Percentiles rank a stretch among this genome's conserved stretches.
Conservation (phyloP, 495 filamentous ascomycete species). For the Chaetomium cochliodes region DNA sequence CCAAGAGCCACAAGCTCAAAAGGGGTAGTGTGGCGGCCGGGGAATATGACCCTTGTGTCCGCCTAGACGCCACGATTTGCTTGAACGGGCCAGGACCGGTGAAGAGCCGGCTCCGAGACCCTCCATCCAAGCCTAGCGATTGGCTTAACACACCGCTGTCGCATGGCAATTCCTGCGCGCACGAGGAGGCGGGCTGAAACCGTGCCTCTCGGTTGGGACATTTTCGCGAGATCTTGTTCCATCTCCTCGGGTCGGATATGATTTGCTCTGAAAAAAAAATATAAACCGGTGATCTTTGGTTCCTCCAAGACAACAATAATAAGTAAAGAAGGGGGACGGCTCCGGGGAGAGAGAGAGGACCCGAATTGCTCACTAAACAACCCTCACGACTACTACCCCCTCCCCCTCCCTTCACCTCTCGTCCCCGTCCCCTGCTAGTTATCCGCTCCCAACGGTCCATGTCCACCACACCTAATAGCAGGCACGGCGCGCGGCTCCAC, state of each 20-base stretch:
- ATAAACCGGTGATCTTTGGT: neutral
- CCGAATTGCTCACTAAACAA: too few relatives aligned
- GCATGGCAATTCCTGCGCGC: neutral
- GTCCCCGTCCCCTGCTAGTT: neutral
- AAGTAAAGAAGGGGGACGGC: neutral
- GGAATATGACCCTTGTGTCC: neutral
- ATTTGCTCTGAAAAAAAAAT: neutral
- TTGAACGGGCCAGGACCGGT: neutral
- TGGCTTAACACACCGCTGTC: neutral
- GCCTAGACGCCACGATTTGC: neutral
- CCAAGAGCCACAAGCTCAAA: neutral
- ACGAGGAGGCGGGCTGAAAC: neutral
- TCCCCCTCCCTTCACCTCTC: too few relatives aligned
- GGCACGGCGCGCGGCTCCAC: neutral
- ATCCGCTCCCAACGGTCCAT: neutral
- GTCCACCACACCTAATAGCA: neutral
- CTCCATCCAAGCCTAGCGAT: neutral
- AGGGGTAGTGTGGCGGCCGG: slow-evolving; percentile 2
- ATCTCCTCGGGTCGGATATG: neutral
- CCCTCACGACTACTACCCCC: too few relatives aligned
- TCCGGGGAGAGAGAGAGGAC: neutral
- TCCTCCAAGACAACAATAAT: neutral
- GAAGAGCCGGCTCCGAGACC: neutral
- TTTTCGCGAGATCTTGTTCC: neutral
- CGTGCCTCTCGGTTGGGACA: neutral